phyloP scores from a whole-genome alignment of 2,329 filamentous ascomycete genomes.

The Aspergillus tanneri region DNA sequence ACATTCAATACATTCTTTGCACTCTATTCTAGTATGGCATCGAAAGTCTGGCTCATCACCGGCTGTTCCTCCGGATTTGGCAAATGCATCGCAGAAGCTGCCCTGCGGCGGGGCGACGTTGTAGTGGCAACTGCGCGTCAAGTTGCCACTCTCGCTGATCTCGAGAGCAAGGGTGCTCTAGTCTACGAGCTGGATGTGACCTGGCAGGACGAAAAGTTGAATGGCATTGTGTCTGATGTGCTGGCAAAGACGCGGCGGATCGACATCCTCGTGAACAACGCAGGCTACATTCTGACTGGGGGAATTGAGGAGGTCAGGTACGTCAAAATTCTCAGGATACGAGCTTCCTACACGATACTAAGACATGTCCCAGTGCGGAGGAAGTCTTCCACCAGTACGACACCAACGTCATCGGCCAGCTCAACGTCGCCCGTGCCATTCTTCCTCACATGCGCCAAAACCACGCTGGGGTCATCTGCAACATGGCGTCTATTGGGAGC shows the following conservation, averaged over 20 bases:
- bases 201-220: no score
- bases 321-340: no score
- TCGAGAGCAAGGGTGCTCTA: not conserved
- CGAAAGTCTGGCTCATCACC: not conserved
- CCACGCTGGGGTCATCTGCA: not conserved
- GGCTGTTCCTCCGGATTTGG: not conserved
- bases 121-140: not conserved
- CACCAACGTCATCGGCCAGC: not conserved
- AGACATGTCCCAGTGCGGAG: no score
- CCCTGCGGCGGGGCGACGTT: not conserved
- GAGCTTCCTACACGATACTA: no score
- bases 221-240: no score
- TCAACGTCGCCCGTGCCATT: not conserved
- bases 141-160: not conserved
- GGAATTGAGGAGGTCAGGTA: slow-evolving; percentile 3
- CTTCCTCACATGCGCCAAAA: not conserved
- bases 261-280: slow-evolving; percentile 6
- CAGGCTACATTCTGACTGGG: slow-evolving; percentile 1
- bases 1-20: no score
- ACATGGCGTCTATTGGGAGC: not conserved
- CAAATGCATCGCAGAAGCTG: not conserved
- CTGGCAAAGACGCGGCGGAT: not conserved
- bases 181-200: not conserved
- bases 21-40: no score
- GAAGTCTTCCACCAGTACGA: not conserved